Evolutionary conservation across 208 protist species (phyloP).

Genomic region (Naegleria lovaniensis): DNA sequence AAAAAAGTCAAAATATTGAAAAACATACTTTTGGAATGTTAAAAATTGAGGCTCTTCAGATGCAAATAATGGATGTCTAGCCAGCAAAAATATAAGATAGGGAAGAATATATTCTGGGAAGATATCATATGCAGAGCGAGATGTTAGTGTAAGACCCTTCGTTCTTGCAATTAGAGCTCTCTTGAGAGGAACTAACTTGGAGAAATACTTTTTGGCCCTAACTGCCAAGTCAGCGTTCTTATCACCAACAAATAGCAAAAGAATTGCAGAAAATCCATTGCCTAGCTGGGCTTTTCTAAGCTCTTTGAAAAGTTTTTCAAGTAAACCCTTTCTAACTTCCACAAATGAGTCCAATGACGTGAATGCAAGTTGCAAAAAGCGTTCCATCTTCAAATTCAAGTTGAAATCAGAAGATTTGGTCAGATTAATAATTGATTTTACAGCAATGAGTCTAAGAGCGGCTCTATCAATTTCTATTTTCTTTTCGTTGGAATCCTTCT

Average conservation of each 20-base stretch:
- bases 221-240: not conserved
- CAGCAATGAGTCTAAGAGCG: not conserved
- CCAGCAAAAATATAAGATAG: not conserved
- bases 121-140: not conserved
- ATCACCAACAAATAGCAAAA: not conserved
- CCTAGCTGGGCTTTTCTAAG: not conserved
- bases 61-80: not conserved
- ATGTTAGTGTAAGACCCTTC: not conserved
- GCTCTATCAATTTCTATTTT: constrained; percentile 6
- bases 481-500: not conserved
- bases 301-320: not conserved
- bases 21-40: not conserved
- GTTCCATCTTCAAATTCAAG: not conserved
- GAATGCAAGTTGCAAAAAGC: not conserved
- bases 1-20: not conserved
- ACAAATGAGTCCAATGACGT: not conserved
- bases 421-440: not conserved
- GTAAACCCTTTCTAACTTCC: not conserved
- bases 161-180: not conserved
- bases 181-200: not conserved
- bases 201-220: not conserved
- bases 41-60: not conserved
- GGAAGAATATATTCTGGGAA: constrained; percentile 22
- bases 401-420: not conserved
- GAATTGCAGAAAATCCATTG: not conserved